Evolutionary conservation across 768 basidiomycete genomes (phyloP), one percentile per base, ranked within the genome.

Genomic region (Leccinum barrowsii): DNA sequence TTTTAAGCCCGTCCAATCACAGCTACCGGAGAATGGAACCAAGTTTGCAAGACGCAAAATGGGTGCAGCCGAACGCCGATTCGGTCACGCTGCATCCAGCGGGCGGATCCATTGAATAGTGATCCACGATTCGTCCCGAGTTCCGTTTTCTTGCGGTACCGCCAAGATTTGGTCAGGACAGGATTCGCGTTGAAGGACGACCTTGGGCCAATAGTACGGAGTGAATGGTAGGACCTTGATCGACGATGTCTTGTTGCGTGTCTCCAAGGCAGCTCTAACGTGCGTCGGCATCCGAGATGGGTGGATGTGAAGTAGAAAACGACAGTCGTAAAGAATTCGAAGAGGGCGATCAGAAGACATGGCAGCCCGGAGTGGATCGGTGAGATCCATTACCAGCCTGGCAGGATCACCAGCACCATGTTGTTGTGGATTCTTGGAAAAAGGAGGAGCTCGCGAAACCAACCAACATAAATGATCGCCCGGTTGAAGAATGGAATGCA

Each of bases 321-420:
- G 84, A 62, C 77, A 77, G 68, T 92, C 89, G 66, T 82, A 90
- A 28, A 90, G 72, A 12, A 85, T 51, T 22, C 80, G 73, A 13
- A 78, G 40, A 8, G 61, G 52, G 11, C 4, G 1, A 17, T 52
- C 24, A 59, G 62, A 67, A 65, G 59, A 44, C 44, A 63, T 12
- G 67, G 49, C 54, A 57, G 34, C 53, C 34, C 28, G 32, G 5
- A 74, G 65, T 30, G 12, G 60, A 21, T 71, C 59, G 5, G 83
- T 85, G 37, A 81, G 60, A 57, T 86, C 77, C n/a, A 78, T 61
- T 8, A 70, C 61, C 17, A 82, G 62, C 1, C 67, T 69, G 35
- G 74, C 58, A 0, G 58, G 52, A 13, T 68, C 57, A 19, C 65
- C 70, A 7, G 61, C 50, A 21, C 56, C 67, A n/a, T 58, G 56